phyloP scores from a whole-genome alignment of 1,284 basidiomycete genomes.

The Abortiporus biennis region DNA sequence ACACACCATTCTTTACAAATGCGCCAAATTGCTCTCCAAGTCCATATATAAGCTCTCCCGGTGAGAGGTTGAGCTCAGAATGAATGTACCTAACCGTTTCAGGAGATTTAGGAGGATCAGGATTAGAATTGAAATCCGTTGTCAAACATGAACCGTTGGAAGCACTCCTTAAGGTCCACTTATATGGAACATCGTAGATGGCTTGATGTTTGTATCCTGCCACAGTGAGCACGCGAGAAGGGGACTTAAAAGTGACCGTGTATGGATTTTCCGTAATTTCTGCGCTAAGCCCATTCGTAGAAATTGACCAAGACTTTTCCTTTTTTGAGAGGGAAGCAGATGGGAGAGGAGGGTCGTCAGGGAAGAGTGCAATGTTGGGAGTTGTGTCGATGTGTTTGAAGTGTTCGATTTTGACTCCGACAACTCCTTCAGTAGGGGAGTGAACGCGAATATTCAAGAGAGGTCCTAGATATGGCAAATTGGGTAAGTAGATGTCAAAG shows the following conservation, averaged over 20 bases:
- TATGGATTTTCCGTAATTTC: conserved; percentile 56
- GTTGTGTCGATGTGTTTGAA: conserved; percentile 40
- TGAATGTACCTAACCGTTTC: conserved; percentile 52
- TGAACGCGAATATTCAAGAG: conserved; percentile 54
- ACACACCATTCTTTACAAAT: conserved; percentile 67
- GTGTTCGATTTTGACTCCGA: conserved; percentile 61
- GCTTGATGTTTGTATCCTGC: conserved; percentile 58
- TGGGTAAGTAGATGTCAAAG: background rate
- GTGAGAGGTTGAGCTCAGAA: conserved; percentile 63
- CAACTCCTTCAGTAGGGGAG: conserved; percentile 61
- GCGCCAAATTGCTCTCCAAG: conserved; percentile 70
- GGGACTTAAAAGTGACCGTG: conserved; percentile 53
- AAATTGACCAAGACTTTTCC: conserved; percentile 31
- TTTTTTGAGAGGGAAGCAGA: conserved; percentile 34
- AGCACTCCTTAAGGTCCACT: conserved; percentile 54
- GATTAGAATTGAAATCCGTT: conserved; percentile 54
- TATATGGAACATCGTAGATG: conserved; percentile 57
- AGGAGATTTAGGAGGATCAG: conserved; percentile 37
- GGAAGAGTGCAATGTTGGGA: conserved; percentile 58
- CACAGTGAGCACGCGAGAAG: conserved; percentile 42
- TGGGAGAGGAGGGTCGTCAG: conserved; percentile 44
- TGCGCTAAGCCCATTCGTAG: conserved; percentile 40
- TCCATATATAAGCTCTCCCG: conserved; percentile 69
- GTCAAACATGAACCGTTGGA: conserved; percentile 56
- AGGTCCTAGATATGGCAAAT: conserved; percentile 37